Evolutionary conservation across 2,329 filamentous ascomycete species (phyloP), one percentile per base, ranked within the genome.

Genomic region (Aspergillus sp.): DNA sequence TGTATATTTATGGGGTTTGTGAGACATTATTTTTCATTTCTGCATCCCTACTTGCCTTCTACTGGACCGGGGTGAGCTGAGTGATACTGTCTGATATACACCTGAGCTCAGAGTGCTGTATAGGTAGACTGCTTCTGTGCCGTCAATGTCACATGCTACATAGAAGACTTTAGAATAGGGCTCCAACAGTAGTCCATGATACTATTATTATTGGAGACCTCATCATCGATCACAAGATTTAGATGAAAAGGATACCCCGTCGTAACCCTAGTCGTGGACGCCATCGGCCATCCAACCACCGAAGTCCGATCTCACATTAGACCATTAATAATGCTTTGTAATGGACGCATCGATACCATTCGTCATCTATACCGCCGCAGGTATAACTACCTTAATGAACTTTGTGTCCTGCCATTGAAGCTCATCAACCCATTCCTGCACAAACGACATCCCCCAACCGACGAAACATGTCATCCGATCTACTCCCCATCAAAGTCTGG

Each of bases 1-100:
- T 67, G 62, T 29, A 69, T 72, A 45, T 23, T 65, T 3, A 55
- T 60, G 43, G 71, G 71, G 1, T 47, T 74, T 17, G 3, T 70
- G 23, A 60, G 68, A 10, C 64, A 72, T 54, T 47, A 45, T 46
- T 67, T 70, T 32, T 71, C 71, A 1, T 72, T 55, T 29, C 38
- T 72, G 29, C 65, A 72, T 54, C 56, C 63, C 14, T 71, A 72
- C 60, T 51, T 72, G 10, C 70, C 68, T 16, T 20, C 45, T 14
- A 53, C 20, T 7, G 52, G 49, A 29, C 43, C 16, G 10, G 23
- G 25, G 21, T 47, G 31, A 25, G 6, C 6, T 6, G 36, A 7
- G n/a, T n/a, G n/a, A n/a, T n/a, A 40, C 1, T n/a, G 14, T 40
- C 9, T 29, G 9, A 45, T 45, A 16, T 13, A 45, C 19, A 5